Evolutionary conservation across 768 basidiomycete species (phyloP), one percentile per base, ranked within the genome.

Genomic region (Termitomyces bulborhizus): DNA sequence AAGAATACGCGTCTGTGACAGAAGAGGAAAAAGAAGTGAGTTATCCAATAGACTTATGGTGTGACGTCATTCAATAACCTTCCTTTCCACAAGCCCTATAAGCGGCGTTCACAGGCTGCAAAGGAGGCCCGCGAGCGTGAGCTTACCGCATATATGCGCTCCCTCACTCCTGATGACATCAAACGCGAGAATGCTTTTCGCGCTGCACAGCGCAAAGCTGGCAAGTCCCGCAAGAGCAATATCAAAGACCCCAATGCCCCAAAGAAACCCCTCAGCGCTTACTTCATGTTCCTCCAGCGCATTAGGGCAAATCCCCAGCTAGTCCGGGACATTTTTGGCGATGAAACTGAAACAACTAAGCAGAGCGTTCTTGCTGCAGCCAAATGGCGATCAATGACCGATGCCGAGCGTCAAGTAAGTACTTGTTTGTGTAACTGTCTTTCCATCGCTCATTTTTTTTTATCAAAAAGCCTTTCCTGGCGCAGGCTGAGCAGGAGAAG

Each of bases 201-300:
- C 41, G 85, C 94, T 40, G 91, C 92, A 31, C 93, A 96, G 71
- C 85, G 94, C 57, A 93, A 92, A 71, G 88, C 90, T 15, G 94
- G 94, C 59, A 93, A 93, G 70, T 93, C 90, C 39, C 80, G 92
- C 59, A 91, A 88, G 79, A 88, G 88, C 61, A 97, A 97, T 68
- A 89, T 97, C 72, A 96, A 95, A 74, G 93, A 97, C 68, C 93
- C 93, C 34, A 96, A 97, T 66, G 94, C 93, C 7, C 94, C 94
- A 3, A 95, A 93, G 83, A 96, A 96, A 66, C 94, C 94, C 6
- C 81, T 96, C 43, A 88, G 85, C 66, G 93, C 94, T 0, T 97
- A 96, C 65, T 96, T 97, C 61, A 90, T 95, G 85, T 97, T 94
- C 76, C 69, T 96, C 60, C 93, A 94, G 68, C 83, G 86, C 44